Conservation (phyloP, 1,284 basidiomycete species). For the Takashimella tepidaria region DNA sequence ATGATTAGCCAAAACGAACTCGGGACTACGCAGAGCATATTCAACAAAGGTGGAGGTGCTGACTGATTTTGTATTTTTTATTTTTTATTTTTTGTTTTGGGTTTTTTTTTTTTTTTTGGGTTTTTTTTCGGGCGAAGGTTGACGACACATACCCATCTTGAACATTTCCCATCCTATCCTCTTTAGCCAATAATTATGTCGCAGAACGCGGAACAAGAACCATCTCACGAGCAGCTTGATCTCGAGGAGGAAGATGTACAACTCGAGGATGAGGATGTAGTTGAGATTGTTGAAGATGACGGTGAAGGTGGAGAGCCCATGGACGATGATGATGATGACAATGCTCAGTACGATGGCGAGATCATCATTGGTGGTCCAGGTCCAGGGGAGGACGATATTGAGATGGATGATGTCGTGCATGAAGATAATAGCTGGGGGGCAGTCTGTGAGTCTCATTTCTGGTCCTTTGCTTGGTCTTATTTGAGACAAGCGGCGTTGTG, state of each 20-base stretch:
- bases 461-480: not conserved
- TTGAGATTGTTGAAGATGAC: constrained; percentile 53
- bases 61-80: no score
- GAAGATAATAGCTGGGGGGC: constrained; percentile 29
- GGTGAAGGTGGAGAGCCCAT: constrained; percentile 56
- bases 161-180: no score
- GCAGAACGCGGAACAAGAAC: not conserved
- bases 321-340: constrained; percentile 55
- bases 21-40: no score
- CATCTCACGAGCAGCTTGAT: not conserved
- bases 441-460: constrained; percentile 15
- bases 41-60: no score
- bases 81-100: no score
- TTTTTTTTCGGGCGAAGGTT: no score
- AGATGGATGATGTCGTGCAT: constrained; percentile 16
- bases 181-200: no score
- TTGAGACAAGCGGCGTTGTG: no score
- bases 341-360: constrained; percentile 49
- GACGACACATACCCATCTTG: no score
- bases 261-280: constrained; percentile 43
- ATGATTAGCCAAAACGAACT: no score
- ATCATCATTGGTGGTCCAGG: constrained; percentile 30
- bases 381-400: constrained; percentile 30
- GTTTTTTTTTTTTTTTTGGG: no score
- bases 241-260: constrained; percentile 37